A percentile compares a stretch with the other conserved stretches of the same genome.
Conservation (phyloP, 2,329 filamentous ascomycete species). For the Hypoxylon sp. region DNA sequence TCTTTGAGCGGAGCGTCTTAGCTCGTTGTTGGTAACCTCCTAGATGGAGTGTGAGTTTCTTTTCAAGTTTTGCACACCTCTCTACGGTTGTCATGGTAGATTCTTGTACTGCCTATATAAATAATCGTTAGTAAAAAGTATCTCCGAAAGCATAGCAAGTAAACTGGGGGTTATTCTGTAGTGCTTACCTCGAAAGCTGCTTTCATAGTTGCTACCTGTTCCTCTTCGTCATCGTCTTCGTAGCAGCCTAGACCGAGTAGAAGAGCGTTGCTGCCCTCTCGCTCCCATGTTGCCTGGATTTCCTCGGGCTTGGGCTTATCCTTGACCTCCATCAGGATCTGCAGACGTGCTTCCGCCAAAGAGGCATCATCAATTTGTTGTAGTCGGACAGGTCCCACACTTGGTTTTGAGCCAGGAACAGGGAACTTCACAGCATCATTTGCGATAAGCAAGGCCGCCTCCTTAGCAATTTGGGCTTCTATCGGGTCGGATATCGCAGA, state of each 20-base stretch:
- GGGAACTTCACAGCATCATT: constrained; percentile 84
- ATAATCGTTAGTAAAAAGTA: constrained; percentile 29
- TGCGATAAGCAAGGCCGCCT: constrained; percentile 84
- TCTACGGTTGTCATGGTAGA: constrained; percentile 81
- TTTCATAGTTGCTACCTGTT: constrained; percentile 73
- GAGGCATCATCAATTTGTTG: constrained; percentile 77
- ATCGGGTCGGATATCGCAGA: constrained; percentile 73
- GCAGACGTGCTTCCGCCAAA: constrained; percentile 81
- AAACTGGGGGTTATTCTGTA: not conserved
- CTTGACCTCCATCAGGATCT: constrained; percentile 80
- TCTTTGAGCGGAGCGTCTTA: constrained; percentile 84
- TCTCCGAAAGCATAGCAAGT: not conserved
- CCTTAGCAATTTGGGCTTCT: constrained; percentile 79
- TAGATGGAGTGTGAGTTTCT: constrained; percentile 89
- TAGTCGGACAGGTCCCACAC: constrained; percentile 72
- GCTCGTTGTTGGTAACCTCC: constrained; percentile 92
- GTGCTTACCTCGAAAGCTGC: constrained; percentile 79
- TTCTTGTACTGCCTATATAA: constrained; percentile 75
- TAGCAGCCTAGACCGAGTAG: constrained; percentile 88
- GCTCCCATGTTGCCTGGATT: constrained; percentile 69
- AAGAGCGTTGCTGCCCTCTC: constrained; percentile 67
- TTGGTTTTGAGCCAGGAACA: constrained; percentile 75
- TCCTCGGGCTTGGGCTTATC: constrained; percentile 63
- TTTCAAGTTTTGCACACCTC: constrained; percentile 88
- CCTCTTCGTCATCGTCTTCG: constrained; percentile 80